phyloP scores from a whole-genome alignment of 768 basidiomycete species.

The Trametes villosa region DNA sequence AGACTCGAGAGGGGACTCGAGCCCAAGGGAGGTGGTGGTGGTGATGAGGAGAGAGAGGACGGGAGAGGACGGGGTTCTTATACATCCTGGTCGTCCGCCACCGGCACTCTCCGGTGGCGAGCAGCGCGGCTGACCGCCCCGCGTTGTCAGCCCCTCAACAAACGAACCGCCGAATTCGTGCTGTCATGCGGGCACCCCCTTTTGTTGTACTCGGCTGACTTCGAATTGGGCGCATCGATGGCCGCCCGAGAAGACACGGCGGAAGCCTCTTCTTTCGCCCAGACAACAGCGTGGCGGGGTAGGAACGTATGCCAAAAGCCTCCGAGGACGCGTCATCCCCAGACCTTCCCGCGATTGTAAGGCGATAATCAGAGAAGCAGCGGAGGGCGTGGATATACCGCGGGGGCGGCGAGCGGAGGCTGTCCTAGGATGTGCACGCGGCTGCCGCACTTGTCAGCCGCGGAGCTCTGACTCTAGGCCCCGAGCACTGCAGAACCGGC shows the following conservation, averaged over 20 bases:
- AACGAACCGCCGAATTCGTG: neutral
- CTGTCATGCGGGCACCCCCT: neutral
- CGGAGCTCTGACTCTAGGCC: too few relatives aligned
- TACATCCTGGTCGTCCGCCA: neutral
- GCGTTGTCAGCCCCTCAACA: neutral
- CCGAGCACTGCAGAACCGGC: too few relatives aligned
- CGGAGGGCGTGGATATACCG: neutral
- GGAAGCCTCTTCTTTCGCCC: neutral
- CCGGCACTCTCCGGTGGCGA: neutral
- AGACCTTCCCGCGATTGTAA: neutral
- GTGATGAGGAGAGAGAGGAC: constrained; percentile 4
- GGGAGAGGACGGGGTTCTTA: constrained; percentile 1
- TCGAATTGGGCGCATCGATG: constrained; percentile 18
- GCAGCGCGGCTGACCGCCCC: neutral
- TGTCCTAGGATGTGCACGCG: neutral
- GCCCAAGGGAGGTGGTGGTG: neutral
- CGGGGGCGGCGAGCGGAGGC: neutral
- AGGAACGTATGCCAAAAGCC: neutral
- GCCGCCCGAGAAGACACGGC: constrained; percentile 4
- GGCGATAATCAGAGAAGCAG: constrained; percentile 16
- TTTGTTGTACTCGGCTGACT: constrained; percentile 11
- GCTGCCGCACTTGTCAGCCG: neutral
- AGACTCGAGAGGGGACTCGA: constrained; percentile 2
- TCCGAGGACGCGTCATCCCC: neutral
- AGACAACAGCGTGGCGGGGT: neutral